Evolutionary conservation across 208 protist genomes (phyloP).

Genomic region (Leishmania martiniquensis): DNA sequence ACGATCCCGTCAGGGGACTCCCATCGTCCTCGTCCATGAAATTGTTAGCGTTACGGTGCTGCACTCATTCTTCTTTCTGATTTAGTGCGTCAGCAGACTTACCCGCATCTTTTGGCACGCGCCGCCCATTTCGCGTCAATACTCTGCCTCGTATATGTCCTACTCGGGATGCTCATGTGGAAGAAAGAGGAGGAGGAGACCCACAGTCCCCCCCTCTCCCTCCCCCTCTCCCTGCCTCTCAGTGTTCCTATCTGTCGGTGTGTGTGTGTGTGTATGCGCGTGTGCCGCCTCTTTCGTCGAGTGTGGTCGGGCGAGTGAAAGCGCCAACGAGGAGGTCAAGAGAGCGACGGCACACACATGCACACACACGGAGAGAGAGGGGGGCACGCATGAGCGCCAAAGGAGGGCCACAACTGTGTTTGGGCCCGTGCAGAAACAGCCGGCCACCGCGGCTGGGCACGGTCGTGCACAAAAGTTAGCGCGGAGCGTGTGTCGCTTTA

Average conservation of each 20-base stretch:
- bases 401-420: neutral
- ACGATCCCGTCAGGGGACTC: slow-evolving; percentile 2
- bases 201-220: no score
- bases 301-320: no score
- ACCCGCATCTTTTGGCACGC: neutral
- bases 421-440: neutral
- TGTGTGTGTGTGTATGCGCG: neutral
- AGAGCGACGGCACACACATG: neutral
- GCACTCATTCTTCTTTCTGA: neutral
- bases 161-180: no score
- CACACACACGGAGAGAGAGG: neutral
- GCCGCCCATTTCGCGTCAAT: no score
- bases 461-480: neutral
- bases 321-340: neutral
- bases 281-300: neutral
- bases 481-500: neutral
- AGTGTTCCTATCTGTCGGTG: no score
- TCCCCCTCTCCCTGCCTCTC: no score
- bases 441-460: neutral
- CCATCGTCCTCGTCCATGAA: neutral
- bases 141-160: no score
- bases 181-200: no score
- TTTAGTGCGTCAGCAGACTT: neutral
- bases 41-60: neutral
- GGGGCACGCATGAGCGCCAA: neutral